Percentiles rank a stretch among this genome's conserved stretches.
phyloP scores from a whole-genome alignment of 2,329 filamentous ascomycete genomes.

The Drechslera avenae region DNA sequence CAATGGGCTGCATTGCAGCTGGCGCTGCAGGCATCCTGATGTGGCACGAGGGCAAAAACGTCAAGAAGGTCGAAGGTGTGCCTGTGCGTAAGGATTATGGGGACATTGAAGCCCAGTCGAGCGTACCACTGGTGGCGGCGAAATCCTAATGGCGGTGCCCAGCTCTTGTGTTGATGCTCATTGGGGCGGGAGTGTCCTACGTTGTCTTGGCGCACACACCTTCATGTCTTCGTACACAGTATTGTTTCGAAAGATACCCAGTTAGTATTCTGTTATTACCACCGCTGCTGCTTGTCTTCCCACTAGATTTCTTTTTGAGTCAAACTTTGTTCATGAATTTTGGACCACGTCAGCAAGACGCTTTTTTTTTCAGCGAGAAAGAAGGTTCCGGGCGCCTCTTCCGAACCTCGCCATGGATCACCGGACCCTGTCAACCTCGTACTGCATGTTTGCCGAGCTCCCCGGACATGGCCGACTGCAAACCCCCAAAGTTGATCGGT shows the following conservation, averaged over 20 bases:
- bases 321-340: not conserved
- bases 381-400: constrained; percentile 6
- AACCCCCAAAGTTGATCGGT: constrained; percentile 16
- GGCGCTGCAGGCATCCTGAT: constrained; percentile 71
- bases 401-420: constrained; percentile 17
- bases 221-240: no score
- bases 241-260: no score
- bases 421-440: constrained; percentile 15
- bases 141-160: constrained; percentile 31
- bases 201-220: constrained; percentile 14
- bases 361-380: not conserved
- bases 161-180: constrained; percentile 10
- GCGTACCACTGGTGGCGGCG: constrained; percentile 27
- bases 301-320: not conserved
- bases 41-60: constrained; percentile 67
- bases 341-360: constrained; percentile 2
- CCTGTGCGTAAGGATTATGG: constrained; percentile 37
- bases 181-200: constrained; percentile 1
- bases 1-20: constrained; percentile 71
- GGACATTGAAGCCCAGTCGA: constrained; percentile 29
- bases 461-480: constrained; percentile 28
- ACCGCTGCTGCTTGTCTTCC: not conserved
- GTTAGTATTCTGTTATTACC: not conserved
- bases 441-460: constrained; percentile 30
- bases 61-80: constrained; percentile 48